Conservation (phyloP, 2,329 filamentous ascomycete genomes). For the Lachnellula occidentalis region DNA sequence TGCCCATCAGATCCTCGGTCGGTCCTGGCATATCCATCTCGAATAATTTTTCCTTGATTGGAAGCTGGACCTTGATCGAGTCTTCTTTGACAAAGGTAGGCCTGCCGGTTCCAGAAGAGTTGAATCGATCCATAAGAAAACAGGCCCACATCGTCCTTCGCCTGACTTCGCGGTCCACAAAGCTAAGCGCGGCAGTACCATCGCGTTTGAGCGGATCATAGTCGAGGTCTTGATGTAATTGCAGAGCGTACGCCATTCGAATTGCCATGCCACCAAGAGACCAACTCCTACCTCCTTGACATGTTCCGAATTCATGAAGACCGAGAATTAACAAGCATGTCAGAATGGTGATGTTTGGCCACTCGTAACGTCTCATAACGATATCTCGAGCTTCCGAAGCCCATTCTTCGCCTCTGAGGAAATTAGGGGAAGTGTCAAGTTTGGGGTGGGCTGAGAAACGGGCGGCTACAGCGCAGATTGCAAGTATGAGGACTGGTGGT, state of each 20-base stretch:
- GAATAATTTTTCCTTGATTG: slow-evolving; percentile 85
- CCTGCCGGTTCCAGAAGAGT: slow-evolving; percentile 88
- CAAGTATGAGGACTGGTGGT: slow-evolving; percentile 86
- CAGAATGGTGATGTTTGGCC: slow-evolving; percentile 91
- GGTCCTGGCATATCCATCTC: slow-evolving; percentile 84
- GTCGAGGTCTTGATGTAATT: slow-evolving; percentile 87
- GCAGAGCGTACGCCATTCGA: slow-evolving; percentile 92
- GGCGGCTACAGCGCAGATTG: slow-evolving; percentile 91
- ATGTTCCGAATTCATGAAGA: slow-evolving; percentile 93
- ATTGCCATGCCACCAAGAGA: slow-evolving; percentile 91
- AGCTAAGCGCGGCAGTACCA: slow-evolving; percentile 65
- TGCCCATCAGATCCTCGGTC: slow-evolving; percentile 76
- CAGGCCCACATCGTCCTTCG: slow-evolving; percentile 97
- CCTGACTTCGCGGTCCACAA: slow-evolving; percentile 88
- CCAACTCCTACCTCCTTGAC: slow-evolving; percentile 94
- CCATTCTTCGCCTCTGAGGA: slow-evolving; percentile 87
- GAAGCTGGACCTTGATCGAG: slow-evolving; percentile 81
- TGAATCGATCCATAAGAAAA: slow-evolving; percentile 96
- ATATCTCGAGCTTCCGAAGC: slow-evolving; percentile 83
- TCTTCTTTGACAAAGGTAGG: slow-evolving; percentile 90
- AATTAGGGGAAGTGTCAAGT: slow-evolving; percentile 65
- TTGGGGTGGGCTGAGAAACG: slow-evolving; percentile 88
- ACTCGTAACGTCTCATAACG: slow-evolving; percentile 80
- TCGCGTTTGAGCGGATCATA: slow-evolving; percentile 67
- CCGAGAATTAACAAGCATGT: slow-evolving; percentile 85